These are phyloP conservation scores for Saururus chinensis DNA, from an alignment of 164 flowering plant species.

Conservation along the genomic window DNA sequence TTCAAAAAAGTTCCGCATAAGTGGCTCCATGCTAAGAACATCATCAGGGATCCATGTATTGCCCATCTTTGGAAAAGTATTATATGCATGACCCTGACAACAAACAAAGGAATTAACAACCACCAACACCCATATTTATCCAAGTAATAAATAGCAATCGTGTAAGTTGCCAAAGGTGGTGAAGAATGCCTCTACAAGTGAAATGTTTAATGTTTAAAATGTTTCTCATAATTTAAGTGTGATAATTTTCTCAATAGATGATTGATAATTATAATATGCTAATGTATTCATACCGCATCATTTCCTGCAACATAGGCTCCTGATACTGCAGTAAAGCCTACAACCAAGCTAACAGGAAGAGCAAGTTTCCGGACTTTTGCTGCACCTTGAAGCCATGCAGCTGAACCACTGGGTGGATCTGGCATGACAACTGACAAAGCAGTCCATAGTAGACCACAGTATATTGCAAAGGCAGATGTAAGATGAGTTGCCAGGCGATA, in stretches of 20 bases:
- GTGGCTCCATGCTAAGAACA: slow-evolving; percentile 67
- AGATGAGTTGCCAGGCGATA: slow-evolving; percentile 94
- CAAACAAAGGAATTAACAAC: neutral
- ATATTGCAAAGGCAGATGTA: slow-evolving; percentile 87
- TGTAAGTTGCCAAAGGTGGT: neutral
- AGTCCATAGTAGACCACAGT: slow-evolving; percentile 88
- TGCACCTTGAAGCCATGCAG: slow-evolving; percentile 85
- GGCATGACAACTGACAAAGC: slow-evolving; percentile 96
- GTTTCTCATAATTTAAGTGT: too few species aligned
- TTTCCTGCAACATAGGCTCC: slow-evolving; percentile 99
- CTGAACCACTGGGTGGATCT: slow-evolving; percentile 79
- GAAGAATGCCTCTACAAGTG: too few species aligned
- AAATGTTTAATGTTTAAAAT: too few species aligned
- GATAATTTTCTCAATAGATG: neutral
- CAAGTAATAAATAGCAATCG: neutral
- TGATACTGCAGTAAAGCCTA: slow-evolving; percentile 78
- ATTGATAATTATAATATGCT: too few species aligned
- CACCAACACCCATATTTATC: neutral
- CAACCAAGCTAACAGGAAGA: slow-evolving; percentile 69
- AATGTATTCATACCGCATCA: slow-evolving; percentile 64
- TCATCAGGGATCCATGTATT: slow-evolving; percentile 88
- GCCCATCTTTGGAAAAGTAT: slow-evolving; percentile 99
- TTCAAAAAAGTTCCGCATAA: slow-evolving; percentile 86
- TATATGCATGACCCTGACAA: slow-evolving; percentile 75
- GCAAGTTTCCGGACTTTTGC: slow-evolving; percentile 74